phyloP scores from a whole-genome alignment of 169 alveolate genomes.

The Plasmodium inui region DNA sequence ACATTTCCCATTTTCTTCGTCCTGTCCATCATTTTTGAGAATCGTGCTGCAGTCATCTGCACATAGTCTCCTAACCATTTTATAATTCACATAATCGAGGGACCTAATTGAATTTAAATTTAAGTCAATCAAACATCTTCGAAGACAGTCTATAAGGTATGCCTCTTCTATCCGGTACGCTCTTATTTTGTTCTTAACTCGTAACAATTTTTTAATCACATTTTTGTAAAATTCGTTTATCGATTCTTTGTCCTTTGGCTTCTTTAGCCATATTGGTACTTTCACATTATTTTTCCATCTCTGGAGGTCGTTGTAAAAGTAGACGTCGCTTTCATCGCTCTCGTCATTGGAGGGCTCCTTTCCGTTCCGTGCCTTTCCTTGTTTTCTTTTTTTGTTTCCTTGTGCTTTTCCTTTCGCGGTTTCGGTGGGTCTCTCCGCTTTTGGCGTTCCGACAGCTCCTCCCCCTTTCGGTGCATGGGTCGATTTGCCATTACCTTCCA shows the following conservation, averaged over 20 bases:
- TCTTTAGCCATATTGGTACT: slow-evolving; percentile 72
- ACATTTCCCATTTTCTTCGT: not conserved
- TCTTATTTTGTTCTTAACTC: slow-evolving; percentile 74
- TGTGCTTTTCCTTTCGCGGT: slow-evolving; percentile 1
- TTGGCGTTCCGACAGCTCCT: not conserved
- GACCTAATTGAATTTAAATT: slow-evolving; percentile 34
- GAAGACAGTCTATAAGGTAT: slow-evolving; percentile 65
- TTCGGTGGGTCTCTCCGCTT: not conserved
- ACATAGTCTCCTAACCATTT: slow-evolving; percentile 15
- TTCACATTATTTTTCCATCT: slow-evolving; percentile 64
- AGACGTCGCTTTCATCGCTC: slow-evolving; percentile 67
- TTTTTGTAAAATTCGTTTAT: slow-evolving; percentile 64
- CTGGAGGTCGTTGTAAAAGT: slow-evolving; percentile 68
- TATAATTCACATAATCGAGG: slow-evolving; percentile 17
- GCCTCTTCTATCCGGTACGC: slow-evolving; percentile 70
- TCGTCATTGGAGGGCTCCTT: not conserved
- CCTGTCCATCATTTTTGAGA: not conserved
- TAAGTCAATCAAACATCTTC: slow-evolving; percentile 48
- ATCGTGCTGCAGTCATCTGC: not conserved
- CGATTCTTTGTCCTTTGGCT: slow-evolving; percentile 73
- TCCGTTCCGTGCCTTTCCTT: not conserved
- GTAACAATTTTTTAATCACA: slow-evolving; percentile 62
- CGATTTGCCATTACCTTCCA: slow-evolving; percentile 2
- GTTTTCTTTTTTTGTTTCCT: slow-evolving; percentile 5
- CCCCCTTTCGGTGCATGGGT: slow-evolving; percentile 4